Percentiles rank a stretch among this genome's conserved stretches.
These are phyloP conservation scores for Apostasia ramifera DNA, from an alignment of 106 monocot species.

Conservation along the genomic window DNA sequence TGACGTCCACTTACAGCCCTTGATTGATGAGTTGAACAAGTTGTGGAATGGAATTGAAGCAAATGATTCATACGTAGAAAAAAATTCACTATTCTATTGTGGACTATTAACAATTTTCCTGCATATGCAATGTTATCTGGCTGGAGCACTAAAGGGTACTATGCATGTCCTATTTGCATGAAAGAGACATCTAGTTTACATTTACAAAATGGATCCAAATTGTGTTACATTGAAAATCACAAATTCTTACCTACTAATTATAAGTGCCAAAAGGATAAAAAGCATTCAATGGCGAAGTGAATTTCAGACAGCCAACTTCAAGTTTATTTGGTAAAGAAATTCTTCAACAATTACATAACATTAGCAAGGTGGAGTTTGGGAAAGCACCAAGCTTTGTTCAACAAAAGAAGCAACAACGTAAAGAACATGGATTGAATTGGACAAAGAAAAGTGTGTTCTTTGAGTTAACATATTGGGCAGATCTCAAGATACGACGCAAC, in stretches of 20 bases:
- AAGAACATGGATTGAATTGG: neutral
- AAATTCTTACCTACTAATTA: neutral
- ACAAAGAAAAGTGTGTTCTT: neutral
- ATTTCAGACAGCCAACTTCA: neutral
- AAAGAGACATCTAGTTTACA: neutral
- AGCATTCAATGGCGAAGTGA: neutral
- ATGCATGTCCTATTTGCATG: neutral
- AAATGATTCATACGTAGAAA: neutral
- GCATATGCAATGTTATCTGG: neutral
- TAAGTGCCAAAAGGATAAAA: neutral
- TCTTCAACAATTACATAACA: neutral
- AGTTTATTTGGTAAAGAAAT: too few relatives aligned
- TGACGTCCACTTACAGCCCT: neutral
- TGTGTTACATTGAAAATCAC: neutral
- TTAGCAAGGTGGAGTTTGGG: neutral
- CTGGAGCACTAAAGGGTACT: neutral
- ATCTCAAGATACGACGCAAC: neutral
- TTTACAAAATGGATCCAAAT: neutral
- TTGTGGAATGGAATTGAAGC: neutral
- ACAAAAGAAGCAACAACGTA: neutral
- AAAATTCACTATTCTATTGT: neutral
- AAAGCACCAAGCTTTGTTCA: neutral
- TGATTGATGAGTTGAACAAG: neutral
- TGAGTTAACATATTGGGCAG: neutral
- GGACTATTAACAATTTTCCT: constrained; percentile 1